phyloP scores from a whole-genome alignment of 1,284 basidiomycete genomes.

The Entoloma clypeatum region DNA sequence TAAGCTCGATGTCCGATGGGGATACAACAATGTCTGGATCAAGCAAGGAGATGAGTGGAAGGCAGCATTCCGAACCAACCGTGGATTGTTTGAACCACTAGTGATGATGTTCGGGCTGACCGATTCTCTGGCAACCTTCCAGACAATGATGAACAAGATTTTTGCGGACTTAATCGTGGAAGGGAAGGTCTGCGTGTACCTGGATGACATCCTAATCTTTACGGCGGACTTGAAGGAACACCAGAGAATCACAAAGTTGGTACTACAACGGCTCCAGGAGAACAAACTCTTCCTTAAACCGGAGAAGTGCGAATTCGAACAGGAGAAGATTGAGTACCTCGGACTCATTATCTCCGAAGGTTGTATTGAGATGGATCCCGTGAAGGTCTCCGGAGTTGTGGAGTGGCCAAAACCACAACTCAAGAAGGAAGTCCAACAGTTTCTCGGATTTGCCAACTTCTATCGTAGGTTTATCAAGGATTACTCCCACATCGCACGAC shows the following conservation, averaged over 20 bases:
- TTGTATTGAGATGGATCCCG: no score
- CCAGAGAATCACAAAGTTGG: constrained; percentile 12
- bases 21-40: constrained; percentile 32
- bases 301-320: no score
- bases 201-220: constrained; percentile 17
- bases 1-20: constrained; percentile 34
- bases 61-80: constrained; percentile 28
- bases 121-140: constrained; percentile 32
- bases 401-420: no score
- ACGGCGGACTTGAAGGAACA: constrained; percentile 17
- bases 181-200: constrained; percentile 17
- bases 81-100: constrained; percentile 29
- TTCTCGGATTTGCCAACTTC: no score
- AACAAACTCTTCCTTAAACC: constrained; percentile 32
- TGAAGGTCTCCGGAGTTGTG: no score
- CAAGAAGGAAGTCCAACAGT: no score
- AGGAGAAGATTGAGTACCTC: no score
- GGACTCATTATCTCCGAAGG: no score
- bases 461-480: no score
- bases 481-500: no score
- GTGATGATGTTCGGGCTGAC: constrained; percentile 35
- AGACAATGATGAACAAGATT: constrained; percentile 25
- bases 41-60: constrained; percentile 33
- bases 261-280: constrained; percentile 32
- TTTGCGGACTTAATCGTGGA: constrained; percentile 21